These are phyloP conservation scores for Acacia crassicarpa DNA, from an alignment of 306 rosid species.

Conservation along the genomic window DNA sequence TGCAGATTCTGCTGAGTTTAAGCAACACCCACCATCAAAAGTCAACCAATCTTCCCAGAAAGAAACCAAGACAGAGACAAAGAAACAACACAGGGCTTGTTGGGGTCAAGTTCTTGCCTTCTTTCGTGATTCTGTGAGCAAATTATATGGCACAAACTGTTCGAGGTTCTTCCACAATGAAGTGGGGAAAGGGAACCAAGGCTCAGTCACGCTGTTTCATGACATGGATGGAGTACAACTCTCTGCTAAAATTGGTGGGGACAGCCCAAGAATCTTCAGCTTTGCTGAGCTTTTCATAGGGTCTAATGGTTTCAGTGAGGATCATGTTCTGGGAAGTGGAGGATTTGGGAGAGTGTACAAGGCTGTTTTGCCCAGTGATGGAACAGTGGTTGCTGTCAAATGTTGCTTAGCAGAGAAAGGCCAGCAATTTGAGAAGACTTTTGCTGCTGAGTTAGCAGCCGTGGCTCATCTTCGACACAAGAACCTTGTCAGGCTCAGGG, in stretches of 20 bases:
- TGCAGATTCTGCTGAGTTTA: constrained; percentile 50
- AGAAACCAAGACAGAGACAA: constrained; percentile 18
- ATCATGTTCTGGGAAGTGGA: constrained; percentile 81
- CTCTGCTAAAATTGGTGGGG: constrained; percentile 62
- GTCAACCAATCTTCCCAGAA: constrained; percentile 31
- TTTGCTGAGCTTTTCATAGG: constrained; percentile 88
- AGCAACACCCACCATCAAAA: constrained; percentile 30
- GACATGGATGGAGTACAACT: constrained; percentile 84
- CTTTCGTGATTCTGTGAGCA: constrained; percentile 44
- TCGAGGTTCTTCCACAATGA: constrained; percentile 32
- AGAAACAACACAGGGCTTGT: constrained; percentile 39
- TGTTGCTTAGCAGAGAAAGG: constrained; percentile 85
- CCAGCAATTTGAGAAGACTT: constrained; percentile 80
- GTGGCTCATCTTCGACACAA: constrained; percentile 94
- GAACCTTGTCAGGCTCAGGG: constrained; percentile 86
- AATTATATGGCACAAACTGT: constrained; percentile 39
- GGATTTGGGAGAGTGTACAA: constrained; percentile 85
- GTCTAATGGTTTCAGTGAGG: constrained; percentile 74
- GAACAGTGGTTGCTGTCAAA: constrained; percentile 89
- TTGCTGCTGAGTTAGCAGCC: constrained; percentile 77
- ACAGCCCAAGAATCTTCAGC: constrained; percentile 85
- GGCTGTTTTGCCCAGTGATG: constrained; percentile 87
- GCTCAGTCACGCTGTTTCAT: constrained; percentile 44
- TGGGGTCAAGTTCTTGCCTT: constrained; percentile 48
- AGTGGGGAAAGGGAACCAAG: constrained; percentile 23